Evolutionary conservation across 805 yeast genomes (phyloP).

Genomic region (Pichia ethanolica): DNA sequence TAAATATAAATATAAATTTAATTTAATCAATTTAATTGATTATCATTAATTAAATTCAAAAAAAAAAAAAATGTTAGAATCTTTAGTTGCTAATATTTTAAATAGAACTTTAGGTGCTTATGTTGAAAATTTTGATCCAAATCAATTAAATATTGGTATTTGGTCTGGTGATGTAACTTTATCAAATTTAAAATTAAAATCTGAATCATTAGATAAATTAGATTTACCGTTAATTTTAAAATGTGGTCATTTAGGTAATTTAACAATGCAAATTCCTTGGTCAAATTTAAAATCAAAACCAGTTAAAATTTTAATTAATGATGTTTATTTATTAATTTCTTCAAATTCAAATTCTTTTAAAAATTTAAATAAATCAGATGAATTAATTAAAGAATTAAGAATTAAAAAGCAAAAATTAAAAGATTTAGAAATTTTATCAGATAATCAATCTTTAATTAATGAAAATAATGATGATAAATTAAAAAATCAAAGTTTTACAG

Average conservation of each 20-base stretch:
- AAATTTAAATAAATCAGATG: slow-evolving; percentile 49
- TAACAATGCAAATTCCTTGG: slow-evolving; percentile 94
- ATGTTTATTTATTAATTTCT: slow-evolving; percentile 73
- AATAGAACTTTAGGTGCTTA: slow-evolving; percentile 63
- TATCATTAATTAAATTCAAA: background rate
- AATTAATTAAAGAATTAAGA: slow-evolving; percentile 50
- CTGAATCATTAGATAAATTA: slow-evolving; percentile 83
- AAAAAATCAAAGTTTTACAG: slow-evolving; percentile 76
- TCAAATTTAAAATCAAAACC: slow-evolving; percentile 89
- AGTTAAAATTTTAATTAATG: slow-evolving; percentile 78
- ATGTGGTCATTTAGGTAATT: slow-evolving; percentile 84
- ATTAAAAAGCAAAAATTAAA: slow-evolving; percentile 61
- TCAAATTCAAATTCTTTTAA: slow-evolving; percentile 46
- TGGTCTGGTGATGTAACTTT: slow-evolving; percentile 97
- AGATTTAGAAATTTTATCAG: slow-evolving; percentile 52
- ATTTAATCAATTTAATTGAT: too few relatives aligned
- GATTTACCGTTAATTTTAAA: slow-evolving; percentile 80
- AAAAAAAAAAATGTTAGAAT: slow-evolving; percentile 60
- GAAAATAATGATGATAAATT: slow-evolving; percentile 32
- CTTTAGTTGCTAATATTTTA: slow-evolving; percentile 54
- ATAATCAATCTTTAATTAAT: slow-evolving; percentile 30
- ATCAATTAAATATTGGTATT: slow-evolving; percentile 89
- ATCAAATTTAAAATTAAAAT: slow-evolving; percentile 66
- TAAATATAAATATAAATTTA: too few relatives aligned
- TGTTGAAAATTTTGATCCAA: slow-evolving; percentile 93